These are phyloP conservation scores for Yamadazyma olivae DNA, from an alignment of 805 yeast genomes.

Conservation along the genomic window DNA sequence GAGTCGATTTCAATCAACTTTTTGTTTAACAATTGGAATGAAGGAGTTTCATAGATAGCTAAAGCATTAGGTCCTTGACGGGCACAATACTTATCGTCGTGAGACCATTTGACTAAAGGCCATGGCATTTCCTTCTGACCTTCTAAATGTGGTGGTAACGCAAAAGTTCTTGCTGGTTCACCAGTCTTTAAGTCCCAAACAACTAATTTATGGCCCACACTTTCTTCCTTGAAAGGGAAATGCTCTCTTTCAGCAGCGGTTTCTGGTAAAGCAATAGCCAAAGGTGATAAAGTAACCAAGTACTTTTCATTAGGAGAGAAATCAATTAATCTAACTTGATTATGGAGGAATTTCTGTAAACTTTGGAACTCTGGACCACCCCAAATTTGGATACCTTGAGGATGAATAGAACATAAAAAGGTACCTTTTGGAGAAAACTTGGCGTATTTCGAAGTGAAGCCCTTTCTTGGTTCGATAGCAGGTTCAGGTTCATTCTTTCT, in stretches of 20 bases:
- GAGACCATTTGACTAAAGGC: slow-evolving; percentile 97
- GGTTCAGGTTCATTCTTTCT: slow-evolving; percentile 70
- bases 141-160: slow-evolving; percentile 73
- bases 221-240: slow-evolving; percentile 82
- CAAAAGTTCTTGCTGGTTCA: slow-evolving; percentile 84
- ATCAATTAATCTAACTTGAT: slow-evolving; percentile 84
- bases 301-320: slow-evolving; percentile 91
- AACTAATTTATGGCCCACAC: slow-evolving; percentile 89
- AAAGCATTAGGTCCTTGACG: slow-evolving; percentile 92
- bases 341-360: slow-evolving; percentile 78
- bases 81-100: slow-evolving; percentile 89
- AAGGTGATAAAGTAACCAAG: slow-evolving; percentile 85
- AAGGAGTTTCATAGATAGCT: slow-evolving; percentile 80
- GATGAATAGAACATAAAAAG: slow-evolving; percentile 81
- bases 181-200: slow-evolving; percentile 90
- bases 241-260: slow-evolving; percentile 59
- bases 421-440: slow-evolving; percentile 94
- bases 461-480: slow-evolving; percentile 72
- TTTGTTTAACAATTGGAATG: slow-evolving; percentile 80
- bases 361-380: slow-evolving; percentile 82
- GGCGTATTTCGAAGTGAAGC: slow-evolving; percentile 86
- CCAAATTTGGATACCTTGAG: slow-evolving; percentile 94
- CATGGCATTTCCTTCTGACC: slow-evolving; percentile 73
- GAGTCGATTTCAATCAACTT: slow-evolving; percentile 82
- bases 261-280: slow-evolving; percentile 69